Evolutionary conservation across 768 basidiomycete genomes (phyloP), one percentile per base, ranked within the genome.

Genomic region (Trametes coccinea): DNA sequence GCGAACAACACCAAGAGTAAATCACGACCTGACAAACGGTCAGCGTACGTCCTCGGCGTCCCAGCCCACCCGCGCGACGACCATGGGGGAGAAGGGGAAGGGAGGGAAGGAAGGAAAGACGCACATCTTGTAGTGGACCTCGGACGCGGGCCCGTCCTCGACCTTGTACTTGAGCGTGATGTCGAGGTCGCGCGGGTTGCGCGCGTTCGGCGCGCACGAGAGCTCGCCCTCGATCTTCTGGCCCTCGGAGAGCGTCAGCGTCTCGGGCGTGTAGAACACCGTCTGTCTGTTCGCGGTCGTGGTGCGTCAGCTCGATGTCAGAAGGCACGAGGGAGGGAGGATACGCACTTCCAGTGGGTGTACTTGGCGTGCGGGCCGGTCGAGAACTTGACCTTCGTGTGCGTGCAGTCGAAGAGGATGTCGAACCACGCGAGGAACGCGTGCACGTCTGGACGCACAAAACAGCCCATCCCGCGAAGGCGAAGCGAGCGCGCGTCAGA

Each of bases 391-490:
- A 95, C 88, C 72, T 91, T 92, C 76, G 94, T 97, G 81, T 98
- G 97, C 58, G 93, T 94, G 74, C 90, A 94, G 59, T 92, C 89
- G 79, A 99, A 99, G 44, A 87, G 82, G 71, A 96, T 90, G 74
- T 99, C 97, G 77, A 99, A 99, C 97, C 97, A 99, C 37, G 94
- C 95, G 52, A 99, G 86, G 87, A 98, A 97, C 27, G 97, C 97
- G 72, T 99, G 97, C 30, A 94, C 82, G 72, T 95, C 95, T 98
- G 68, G 10, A 40, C 46, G 14, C 1, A 31, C 50, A 44, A 5
- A 48, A 2, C 27, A 30, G 47, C 47, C 41, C 7, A 37, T 37
- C 34, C 34, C 34, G 34, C 17, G 17, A 46, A 27, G 14, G 30
- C 48, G 48, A 11, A 31, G 48, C 29, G 30, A 14, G 30, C 30